Conservation (phyloP, 345 rosid genomes). For the Dovyalis caffra region DNA sequence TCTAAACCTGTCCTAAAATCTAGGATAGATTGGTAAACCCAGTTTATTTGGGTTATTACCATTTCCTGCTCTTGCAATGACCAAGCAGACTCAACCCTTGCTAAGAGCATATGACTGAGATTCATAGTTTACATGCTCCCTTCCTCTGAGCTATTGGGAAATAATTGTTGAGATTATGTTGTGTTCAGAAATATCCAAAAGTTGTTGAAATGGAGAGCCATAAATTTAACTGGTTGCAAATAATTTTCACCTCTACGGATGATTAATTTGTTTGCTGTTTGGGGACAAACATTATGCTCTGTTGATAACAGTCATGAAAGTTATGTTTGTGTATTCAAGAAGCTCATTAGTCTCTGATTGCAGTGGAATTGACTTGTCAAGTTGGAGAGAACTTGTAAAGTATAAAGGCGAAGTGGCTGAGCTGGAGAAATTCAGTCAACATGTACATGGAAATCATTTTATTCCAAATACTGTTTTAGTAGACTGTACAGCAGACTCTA, state of each 20-base stretch:
- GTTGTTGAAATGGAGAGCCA: background rate
- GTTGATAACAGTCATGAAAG: background rate
- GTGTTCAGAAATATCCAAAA: background rate
- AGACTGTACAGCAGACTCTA: constrained; percentile 96
- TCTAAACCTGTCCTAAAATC: background rate
- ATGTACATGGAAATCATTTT: constrained; percentile 86
- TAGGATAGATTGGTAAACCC: background rate
- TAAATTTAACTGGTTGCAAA: background rate
- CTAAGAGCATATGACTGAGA: background rate
- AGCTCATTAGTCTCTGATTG: constrained; percentile 20
- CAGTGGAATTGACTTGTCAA: constrained; percentile 81
- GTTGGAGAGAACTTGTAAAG: constrained; percentile 73
- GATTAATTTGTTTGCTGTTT: background rate
- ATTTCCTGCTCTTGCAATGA: background rate
- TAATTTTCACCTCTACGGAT: background rate
- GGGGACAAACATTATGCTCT: background rate
- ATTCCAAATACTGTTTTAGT: constrained; percentile 94
- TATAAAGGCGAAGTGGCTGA: constrained; percentile 73
- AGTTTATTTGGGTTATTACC: background rate
- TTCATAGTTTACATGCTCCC: background rate
- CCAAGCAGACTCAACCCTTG: background rate
- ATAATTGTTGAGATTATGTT: background rate
- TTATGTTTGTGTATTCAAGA: background rate
- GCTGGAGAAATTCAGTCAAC: constrained; percentile 70
- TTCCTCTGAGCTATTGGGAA: background rate